These are phyloP conservation scores for Isatis lusitanica DNA, from an alignment of 441 rosid genomes.

Conservation along the genomic window DNA sequence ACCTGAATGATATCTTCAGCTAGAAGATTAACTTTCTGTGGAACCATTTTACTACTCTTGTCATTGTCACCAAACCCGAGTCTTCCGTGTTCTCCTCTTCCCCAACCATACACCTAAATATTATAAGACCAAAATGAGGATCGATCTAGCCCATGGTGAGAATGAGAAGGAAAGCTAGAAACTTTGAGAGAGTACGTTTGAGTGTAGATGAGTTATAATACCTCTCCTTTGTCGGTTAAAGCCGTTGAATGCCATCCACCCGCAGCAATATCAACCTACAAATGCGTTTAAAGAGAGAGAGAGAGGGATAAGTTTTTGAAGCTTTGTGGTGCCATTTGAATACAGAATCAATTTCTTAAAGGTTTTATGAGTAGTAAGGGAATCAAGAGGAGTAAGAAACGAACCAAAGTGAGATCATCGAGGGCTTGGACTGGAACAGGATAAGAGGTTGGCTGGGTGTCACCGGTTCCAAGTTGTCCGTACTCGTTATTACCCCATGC, in stretches of 20 bases:
- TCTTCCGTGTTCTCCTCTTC: conserved; percentile 99
- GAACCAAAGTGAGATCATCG: conserved; percentile 78
- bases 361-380: not conserved
- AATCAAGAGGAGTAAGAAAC: conserved; percentile 13
- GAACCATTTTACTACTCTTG: conserved; percentile 97
- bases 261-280: conserved; percentile 95
- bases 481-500: conserved; percentile 99
- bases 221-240: conserved; percentile 85
- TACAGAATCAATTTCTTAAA: not conserved
- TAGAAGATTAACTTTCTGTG: conserved; percentile 84
- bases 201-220: conserved; percentile 26
- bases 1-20: conserved; percentile 88
- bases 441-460: conserved; percentile 91
- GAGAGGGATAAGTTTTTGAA: not conserved
- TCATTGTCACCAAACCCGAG: conserved; percentile 97
- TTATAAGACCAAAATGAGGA: conserved; percentile 10
- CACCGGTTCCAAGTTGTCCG: conserved; percentile 99
- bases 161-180: not conserved
- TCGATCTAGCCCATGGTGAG: not conserved
- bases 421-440: conserved; percentile 88
- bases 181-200: not conserved
- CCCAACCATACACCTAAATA: conserved; percentile 91
- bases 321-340: not conserved
- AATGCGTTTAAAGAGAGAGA: not conserved
- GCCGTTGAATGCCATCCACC: conserved; percentile 99